phyloP scores from a whole-genome alignment of 2,329 filamentous ascomycete genomes.

The Colletotrichum falcatum region DNA sequence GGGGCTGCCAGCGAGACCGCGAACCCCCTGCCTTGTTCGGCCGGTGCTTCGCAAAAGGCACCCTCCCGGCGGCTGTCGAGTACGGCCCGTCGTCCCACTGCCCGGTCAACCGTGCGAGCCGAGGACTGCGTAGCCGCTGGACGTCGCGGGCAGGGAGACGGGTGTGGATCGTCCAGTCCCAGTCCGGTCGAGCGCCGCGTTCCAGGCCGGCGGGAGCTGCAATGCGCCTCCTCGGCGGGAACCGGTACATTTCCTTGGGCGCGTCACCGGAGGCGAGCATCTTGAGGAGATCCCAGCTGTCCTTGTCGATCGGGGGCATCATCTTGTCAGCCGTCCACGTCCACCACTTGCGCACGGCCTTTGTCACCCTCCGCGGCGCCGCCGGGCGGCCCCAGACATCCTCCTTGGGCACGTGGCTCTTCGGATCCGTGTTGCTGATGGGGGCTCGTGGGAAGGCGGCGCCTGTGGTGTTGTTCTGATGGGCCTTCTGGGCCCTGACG shows the following conservation, averaged over 20 bases:
- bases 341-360: constrained; percentile 63
- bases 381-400: constrained; percentile 65
- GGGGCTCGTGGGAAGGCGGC: constrained; percentile 44
- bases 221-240: constrained; percentile 53
- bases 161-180: constrained; percentile 60
- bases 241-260: constrained; percentile 50
- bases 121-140: constrained; percentile 53
- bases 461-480: constrained; percentile 46
- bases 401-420: constrained; percentile 51
- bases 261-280: constrained; percentile 58
- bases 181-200: constrained; percentile 40
- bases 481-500: constrained; percentile 55
- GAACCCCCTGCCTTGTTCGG: not conserved
- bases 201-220: constrained; percentile 35
- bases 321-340: constrained; percentile 57
- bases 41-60: constrained; percentile 27
- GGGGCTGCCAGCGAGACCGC: not conserved
- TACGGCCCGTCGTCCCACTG: constrained; percentile 54
- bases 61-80: constrained; percentile 43
- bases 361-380: constrained; percentile 52
- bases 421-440: constrained; percentile 50
- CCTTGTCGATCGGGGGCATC: constrained; percentile 64
- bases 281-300: constrained; percentile 69
- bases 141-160: constrained; percentile 52
- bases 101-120: constrained; percentile 52